Evolutionary conservation across 345 rosid species (phyloP), one percentile per base, ranked within the genome.

Genomic region (Alliaria petiolata): DNA sequence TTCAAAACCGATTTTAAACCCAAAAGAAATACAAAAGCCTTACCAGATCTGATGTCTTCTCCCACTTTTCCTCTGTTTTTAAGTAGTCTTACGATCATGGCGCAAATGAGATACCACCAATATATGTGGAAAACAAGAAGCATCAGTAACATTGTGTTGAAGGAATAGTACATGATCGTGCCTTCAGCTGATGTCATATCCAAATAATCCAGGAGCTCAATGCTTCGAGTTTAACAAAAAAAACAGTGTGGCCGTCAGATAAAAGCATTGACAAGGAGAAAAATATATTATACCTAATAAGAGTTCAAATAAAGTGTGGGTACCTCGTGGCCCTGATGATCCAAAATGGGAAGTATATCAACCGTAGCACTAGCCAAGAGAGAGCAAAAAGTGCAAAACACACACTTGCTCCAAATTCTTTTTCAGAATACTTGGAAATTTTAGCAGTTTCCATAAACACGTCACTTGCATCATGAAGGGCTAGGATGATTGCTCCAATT

Each of bases 1-100:
- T 22, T 34, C 26, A 43, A 65, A 65, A 38, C 38, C 30, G 43
- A 5, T 43, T 7, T 51, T 13, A 8, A 55, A 28, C 26, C n/a
- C n/a, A n/a, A n/a, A 44, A 61, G 43, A 61, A n/a, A 14, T 28
- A 40, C n/a, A 56, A 36, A 73, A 55, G 55, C 42, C 84, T 83
- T 71, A 95, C 99, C 99, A 13, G 95, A 89, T 92, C 99, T 89
- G 67, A 95, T 92, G 76, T 92, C 98, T 81, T 92, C 98, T 47
- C 96, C 99, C 3, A 95, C 92, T 82, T 80, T 75, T 82, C 99
- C 98, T 55, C 89, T 87, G 81, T 95, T 95, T 76, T 83, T 80
- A 28, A 92, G 86, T 62, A 89, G 96, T 83, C 84, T 86, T 74
- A 35, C 80, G 55, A 92, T 89, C 99, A 92, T 95, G 33, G 91